A percentile compares a stretch with the other conserved stretches of the same genome.
Evolutionary conservation across 108 stramenopile species (phyloP).

Genomic region (Skeletonema tropicum): DNA sequence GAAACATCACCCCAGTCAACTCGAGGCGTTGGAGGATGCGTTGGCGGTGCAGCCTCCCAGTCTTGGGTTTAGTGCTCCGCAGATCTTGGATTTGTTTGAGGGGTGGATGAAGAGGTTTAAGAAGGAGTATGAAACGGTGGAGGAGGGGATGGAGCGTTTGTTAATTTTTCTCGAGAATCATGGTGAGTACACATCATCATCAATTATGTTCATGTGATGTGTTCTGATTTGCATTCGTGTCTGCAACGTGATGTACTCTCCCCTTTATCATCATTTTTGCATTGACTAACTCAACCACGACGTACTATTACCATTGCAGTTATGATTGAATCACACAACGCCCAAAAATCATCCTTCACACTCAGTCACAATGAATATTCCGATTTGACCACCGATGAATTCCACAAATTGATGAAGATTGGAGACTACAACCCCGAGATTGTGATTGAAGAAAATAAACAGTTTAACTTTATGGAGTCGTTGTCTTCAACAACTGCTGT

Average conservation of each 20-base stretch:
- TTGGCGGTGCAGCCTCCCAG: background rate
- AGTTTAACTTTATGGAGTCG: slow-evolving; percentile 32
- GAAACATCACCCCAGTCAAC: background rate
- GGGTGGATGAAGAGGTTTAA: slow-evolving; percentile 57
- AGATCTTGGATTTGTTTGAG: slow-evolving; percentile 43
- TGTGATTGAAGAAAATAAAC: slow-evolving; percentile 25
- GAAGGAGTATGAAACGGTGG: slow-evolving; percentile 59
- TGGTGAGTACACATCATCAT: slow-evolving; percentile 58
- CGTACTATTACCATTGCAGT: slow-evolving; percentile 36
- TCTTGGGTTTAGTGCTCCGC: slow-evolving; percentile 4
- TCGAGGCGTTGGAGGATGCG: slow-evolving; percentile 4
- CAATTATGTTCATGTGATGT: slow-evolving; percentile 27
- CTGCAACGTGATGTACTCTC: background rate
- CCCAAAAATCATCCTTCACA: slow-evolving; percentile 62
- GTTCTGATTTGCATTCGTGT: background rate
- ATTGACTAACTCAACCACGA: background rate
- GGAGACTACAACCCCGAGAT: slow-evolving; percentile 48
- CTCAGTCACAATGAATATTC: slow-evolving; percentile 93
- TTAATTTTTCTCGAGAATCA: slow-evolving; percentile 80
- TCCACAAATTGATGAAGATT: slow-evolving; percentile 61
- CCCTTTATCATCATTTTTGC: background rate
- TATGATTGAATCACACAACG: slow-evolving; percentile 89
- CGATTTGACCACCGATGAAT: slow-evolving; percentile 91
- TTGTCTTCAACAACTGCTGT: slow-evolving; percentile 12
- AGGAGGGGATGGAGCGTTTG: slow-evolving; percentile 53